Percentiles rank a stretch among this genome's conserved stretches.
Evolutionary conservation across 1,284 basidiomycete genomes (phyloP).

Genomic region (Apiotrichum veenhuisii): DNA sequence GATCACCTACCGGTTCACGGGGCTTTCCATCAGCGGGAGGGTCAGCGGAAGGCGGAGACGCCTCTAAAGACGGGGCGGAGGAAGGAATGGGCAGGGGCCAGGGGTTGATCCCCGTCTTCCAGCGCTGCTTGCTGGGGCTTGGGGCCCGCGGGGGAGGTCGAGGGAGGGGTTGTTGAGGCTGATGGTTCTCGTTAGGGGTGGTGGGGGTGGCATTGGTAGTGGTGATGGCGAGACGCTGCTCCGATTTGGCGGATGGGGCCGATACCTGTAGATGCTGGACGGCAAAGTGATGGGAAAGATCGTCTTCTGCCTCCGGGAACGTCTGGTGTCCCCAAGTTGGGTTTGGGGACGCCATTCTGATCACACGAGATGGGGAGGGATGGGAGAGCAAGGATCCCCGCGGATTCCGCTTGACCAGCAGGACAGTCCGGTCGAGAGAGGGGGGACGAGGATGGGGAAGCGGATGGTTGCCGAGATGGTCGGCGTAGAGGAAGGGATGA

Average conservation of each 20-base stretch:
- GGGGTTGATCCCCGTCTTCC: conserved; percentile 1
- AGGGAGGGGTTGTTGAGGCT: background rate
- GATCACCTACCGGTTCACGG: conserved; percentile 3
- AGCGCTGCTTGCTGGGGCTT: conserved; percentile 1
- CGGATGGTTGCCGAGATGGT: background rate
- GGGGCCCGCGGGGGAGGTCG: background rate
- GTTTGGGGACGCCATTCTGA: background rate
- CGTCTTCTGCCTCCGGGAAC: background rate
- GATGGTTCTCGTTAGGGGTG: background rate
- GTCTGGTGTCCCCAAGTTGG: background rate
- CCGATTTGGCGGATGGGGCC: background rate
- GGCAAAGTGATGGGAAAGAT: background rate
- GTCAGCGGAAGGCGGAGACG: background rate
- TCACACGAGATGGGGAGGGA: background rate
- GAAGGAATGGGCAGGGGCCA: background rate
- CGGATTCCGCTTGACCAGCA: too few relatives aligned
- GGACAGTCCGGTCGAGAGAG: too few relatives aligned
- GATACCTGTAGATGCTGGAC: background rate
- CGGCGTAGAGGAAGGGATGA: background rate
- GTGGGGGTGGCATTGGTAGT: background rate
- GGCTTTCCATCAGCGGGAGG: background rate
- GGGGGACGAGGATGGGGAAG: too few relatives aligned
- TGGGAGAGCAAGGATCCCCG: background rate
- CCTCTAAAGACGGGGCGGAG: background rate
- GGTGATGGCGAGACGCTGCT: background rate